Evolutionary conservation across 768 basidiomycete genomes (phyloP), one percentile per base, ranked within the genome.

Genomic region (Kondoa subrosea): DNA sequence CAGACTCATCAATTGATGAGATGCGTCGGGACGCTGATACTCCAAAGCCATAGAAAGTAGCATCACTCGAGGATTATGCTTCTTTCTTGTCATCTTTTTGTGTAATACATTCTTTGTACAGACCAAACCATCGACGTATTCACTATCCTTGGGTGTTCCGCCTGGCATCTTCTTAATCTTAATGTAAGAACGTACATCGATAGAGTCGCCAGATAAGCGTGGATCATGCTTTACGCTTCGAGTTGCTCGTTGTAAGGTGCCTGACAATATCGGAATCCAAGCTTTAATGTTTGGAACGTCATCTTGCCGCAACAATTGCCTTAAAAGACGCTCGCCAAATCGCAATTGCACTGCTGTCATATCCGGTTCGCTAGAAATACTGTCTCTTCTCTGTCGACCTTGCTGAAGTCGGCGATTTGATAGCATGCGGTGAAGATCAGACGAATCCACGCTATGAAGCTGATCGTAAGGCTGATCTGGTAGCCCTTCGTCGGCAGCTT

Each of bases 141-240:
- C 95, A 2, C 91, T 95, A 76, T 99, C 90, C 30, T 81, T 83
- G 25, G 93, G 91, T 40, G 83, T 80, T 2, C 95, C 95, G 27
- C 95, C 95, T 0, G 95, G 93, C 17, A 97, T 87, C 78, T 93
- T 93, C 80, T 99, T 97, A 78, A 97, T 92, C 79, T 96, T 96
- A 60, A 97, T 91, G 73, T 93, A 95, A 50, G 86, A 84, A 33
- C 93, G 82, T 27, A 95, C 87, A 76, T 97, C 95, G 85, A 96
- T 91, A 71, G 89, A 88, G 72, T 91, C 88, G 1, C 90, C 73
- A 4, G 57, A 67, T 12, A 29, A 58, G 58, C 78, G 72, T 0
- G 72, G 71, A 58, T 64, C 66, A 17, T 75, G 73, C 15, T 71
- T 67, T 68, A 92, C 80, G 67, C 89, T 88, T 26, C 85, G 84